These are phyloP conservation scores for Cladosporium halotolerans DNA, from an alignment of 2,329 filamentous ascomycete species.

Conservation along the genomic window DNA sequence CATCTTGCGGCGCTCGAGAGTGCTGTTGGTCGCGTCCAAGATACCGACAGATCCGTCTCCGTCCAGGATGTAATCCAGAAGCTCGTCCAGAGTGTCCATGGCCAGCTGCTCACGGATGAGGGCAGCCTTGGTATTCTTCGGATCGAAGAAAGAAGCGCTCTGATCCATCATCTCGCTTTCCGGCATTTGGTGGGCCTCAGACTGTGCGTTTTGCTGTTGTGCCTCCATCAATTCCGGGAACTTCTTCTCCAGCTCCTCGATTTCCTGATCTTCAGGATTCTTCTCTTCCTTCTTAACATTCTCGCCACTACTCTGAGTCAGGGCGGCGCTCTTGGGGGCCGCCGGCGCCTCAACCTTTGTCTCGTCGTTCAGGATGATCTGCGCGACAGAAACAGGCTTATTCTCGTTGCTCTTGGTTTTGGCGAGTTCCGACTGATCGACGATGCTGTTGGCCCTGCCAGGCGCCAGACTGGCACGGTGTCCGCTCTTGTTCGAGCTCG, in stretches of 20 bases:
- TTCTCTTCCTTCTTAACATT: constrained; percentile 23
- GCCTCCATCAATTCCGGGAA: constrained; percentile 12
- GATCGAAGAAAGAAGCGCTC: constrained; percentile 89
- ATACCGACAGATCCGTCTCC: constrained; percentile 86
- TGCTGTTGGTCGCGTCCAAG: constrained; percentile 95
- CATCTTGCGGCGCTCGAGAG: constrained; percentile 72
- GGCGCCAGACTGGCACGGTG: constrained; percentile 20
- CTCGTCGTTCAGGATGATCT: constrained; percentile 55
- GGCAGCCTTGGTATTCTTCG: constrained; percentile 73
- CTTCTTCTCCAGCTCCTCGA: constrained; percentile 17
- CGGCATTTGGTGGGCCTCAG: not conserved
- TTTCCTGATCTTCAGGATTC: constrained; percentile 27
- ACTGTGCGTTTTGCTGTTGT: constrained; percentile 2
- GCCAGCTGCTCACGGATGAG: constrained; percentile 86
- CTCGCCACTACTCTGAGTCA: constrained; percentile 21
- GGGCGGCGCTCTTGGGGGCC: constrained; percentile 22
- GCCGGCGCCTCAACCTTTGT: constrained; percentile 33
- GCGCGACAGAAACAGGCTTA: constrained; percentile 38
- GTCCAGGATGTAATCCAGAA: constrained; percentile 80
- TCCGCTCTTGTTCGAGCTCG: not conserved
- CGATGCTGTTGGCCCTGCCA: constrained; percentile 16
- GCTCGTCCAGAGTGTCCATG: constrained; percentile 83
- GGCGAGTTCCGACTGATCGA: constrained; percentile 17
- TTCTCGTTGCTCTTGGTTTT: constrained; percentile 12
- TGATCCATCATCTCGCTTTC: constrained; percentile 64